Evolutionary conservation across 495 filamentous ascomycete species (phyloP), one percentile per base, ranked within the genome.

Genomic region (Hyphodiscus hymeniophilus): DNA sequence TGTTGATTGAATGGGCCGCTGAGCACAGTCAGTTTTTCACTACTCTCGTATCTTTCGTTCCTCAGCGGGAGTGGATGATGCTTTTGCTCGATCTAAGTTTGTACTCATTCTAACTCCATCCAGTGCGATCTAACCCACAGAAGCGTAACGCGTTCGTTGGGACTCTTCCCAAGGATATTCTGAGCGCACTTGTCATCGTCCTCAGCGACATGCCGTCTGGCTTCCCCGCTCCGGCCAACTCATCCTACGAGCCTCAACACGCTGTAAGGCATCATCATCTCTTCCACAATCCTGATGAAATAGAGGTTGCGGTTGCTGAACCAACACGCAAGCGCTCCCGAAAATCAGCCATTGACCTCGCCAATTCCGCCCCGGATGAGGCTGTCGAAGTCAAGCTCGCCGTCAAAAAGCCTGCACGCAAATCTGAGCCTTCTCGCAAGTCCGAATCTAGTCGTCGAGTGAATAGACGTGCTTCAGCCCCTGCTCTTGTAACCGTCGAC

Each of bases 181-280:
- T 77, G 15, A 74, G 69, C 42, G 74, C 76, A 51, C 61, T 77
- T 7, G 74, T 77, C 0, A 67, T 77, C 2, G 67, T 72, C n/a
- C 75, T 77, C 72, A 74, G 70, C 55, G 66, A 68, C 8, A 52
- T 71, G n/a, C 45, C 52, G n/a, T 28, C 45, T 10, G 32, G 31
- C 3, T 38, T 51, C 6, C 18, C 40, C 15, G 15, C 11, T 20
- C 62, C 71, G 12, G 46, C 58, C 6, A 20, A 15, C 8, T n/a
- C 34, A 15, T 3, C 34, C 15, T 18, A 7, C 15, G 13, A 5
- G 4, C 34, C 34, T 36, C 34, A 6, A 7, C 13, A 4, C 34
- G 6, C 34, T 18, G 48, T 60, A 0, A 63, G 57, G 26, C 54
- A 60, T 24, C 55, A 55, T 50, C 31, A 36, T 30, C 18, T 38